These are phyloP conservation scores for Paecilomyces dactylethromorphus DNA, from an alignment of 2,329 filamentous ascomycete genomes.

Conservation along the genomic window DNA sequence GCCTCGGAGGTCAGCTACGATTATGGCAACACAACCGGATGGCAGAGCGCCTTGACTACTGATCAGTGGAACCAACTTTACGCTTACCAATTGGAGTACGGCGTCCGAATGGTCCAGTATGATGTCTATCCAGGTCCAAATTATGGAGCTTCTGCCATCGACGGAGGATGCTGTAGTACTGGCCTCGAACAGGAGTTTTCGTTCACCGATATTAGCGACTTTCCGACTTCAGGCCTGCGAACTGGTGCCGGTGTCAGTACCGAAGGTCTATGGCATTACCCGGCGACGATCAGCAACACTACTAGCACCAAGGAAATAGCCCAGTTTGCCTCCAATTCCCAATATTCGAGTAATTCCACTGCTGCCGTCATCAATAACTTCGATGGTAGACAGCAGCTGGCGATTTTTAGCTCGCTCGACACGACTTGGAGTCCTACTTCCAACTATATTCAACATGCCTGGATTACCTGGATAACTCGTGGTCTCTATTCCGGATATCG, in stretches of 20 bases:
- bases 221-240: constrained; percentile 50
- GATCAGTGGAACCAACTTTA: constrained; percentile 53
- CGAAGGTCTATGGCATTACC: constrained; percentile 52
- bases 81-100: constrained; percentile 52
- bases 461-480: constrained; percentile 57
- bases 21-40: constrained; percentile 36
- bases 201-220: constrained; percentile 49
- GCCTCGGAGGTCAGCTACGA: constrained; percentile 50
- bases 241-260: constrained; percentile 44
- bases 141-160: constrained; percentile 39
- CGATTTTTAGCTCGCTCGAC: constrained; percentile 52
- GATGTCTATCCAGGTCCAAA: constrained; percentile 50
- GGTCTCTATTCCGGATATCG: constrained; percentile 52
- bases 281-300: constrained; percentile 49
- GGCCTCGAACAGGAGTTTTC: constrained; percentile 47
- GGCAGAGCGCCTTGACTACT: constrained; percentile 48
- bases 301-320: constrained; percentile 51
- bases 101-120: constrained; percentile 55
- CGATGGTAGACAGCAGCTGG: constrained; percentile 54
- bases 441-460: constrained; percentile 55
- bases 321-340: constrained; percentile 42
- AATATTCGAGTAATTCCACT: constrained; percentile 27
- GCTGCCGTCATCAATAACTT: constrained; percentile 57
- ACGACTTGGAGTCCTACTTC: constrained; percentile 48
- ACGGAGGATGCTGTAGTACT: constrained; percentile 40